Evolutionary conservation across 2,329 filamentous ascomycete species (phyloP).

Genomic region (Colletotrichum phormii): DNA sequence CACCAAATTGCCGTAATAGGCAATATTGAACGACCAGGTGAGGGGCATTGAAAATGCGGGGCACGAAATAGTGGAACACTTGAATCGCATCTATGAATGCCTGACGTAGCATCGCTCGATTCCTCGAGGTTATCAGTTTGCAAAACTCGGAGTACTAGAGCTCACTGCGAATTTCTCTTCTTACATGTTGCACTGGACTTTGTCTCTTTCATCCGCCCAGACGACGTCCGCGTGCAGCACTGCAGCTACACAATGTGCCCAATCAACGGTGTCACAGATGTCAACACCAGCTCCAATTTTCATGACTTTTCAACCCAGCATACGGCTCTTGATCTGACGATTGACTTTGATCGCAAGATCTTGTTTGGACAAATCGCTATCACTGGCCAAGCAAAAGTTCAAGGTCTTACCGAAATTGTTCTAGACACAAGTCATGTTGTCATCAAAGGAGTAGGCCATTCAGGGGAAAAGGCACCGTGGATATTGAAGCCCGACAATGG

Average conservation of each 20-base stretch:
- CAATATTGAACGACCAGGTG: conserved; percentile 13
- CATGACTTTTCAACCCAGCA: conserved; percentile 86
- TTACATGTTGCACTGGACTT: not conserved
- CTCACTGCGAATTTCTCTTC: not conserved
- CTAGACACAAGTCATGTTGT: conserved; percentile 8
- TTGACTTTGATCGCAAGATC: conserved; percentile 84
- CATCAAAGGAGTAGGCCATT: not conserved
- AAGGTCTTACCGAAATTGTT: not conserved
- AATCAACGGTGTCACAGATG: conserved; percentile 68
- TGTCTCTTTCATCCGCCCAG: not conserved
- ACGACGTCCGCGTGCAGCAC: not conserved
- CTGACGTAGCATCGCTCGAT: not conserved
- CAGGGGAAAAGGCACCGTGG: not conserved
- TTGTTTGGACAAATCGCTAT: conserved; percentile 76
- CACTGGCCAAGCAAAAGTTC: conserved; percentile 64
- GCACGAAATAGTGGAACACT: not conserved
- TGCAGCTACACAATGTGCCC: not conserved
- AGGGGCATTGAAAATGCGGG: conserved; percentile 10
- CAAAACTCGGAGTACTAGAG: not conserved
- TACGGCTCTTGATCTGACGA: conserved; percentile 81
- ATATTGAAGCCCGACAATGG: not conserved
- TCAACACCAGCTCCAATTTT: conserved; percentile 93
- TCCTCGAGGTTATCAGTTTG: not conserved
- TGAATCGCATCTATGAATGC: not conserved
- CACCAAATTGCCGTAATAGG: not conserved